phyloP scores from a whole-genome alignment of 2,329 filamentous ascomycete genomes.

The Zasmidium citrigriseum region DNA sequence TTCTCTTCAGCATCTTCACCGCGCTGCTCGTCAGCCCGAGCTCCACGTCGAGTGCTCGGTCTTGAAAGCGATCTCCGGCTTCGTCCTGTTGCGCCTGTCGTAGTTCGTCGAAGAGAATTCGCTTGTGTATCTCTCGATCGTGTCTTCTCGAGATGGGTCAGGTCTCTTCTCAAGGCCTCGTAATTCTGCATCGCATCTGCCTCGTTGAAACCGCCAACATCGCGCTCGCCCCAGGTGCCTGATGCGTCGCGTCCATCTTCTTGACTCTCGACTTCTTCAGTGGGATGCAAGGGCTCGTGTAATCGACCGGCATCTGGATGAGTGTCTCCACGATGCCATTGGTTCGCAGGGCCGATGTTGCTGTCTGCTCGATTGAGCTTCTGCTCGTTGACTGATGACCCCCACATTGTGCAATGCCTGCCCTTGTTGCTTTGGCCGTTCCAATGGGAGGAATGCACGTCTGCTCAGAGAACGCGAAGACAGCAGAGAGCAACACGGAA shows the following conservation, averaged over 20 bases:
- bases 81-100: constrained; percentile 21
- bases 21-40: too few species aligned
- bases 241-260: constrained; percentile 33
- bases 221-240: constrained; percentile 65
- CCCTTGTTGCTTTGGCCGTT: too few species aligned
- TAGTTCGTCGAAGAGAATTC: constrained; percentile 17
- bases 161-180: constrained; percentile 57
- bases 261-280: constrained; percentile 30
- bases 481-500: too few species aligned
- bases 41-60: too few species aligned
- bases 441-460: too few species aligned
- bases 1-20: too few species aligned
- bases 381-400: constrained; percentile 6
- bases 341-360: constrained; percentile 11
- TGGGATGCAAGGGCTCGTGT: constrained; percentile 24
- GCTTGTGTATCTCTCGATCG: constrained; percentile 35
- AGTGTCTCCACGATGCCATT: constrained; percentile 25
- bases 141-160: constrained; percentile 55
- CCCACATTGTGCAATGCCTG: constrained; percentile 11
- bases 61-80: too few species aligned
- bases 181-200: constrained; percentile 60
- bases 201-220: constrained; percentile 56
- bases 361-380: constrained; percentile 6
- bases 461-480: too few species aligned
- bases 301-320: constrained; percentile 22